A percentile compares a stretch with the other conserved stretches of the same genome.
These are phyloP conservation scores for Hyaloscypha hepaticicola DNA, from an alignment of 495 filamentous ascomycete genomes.

Conservation along the genomic window DNA sequence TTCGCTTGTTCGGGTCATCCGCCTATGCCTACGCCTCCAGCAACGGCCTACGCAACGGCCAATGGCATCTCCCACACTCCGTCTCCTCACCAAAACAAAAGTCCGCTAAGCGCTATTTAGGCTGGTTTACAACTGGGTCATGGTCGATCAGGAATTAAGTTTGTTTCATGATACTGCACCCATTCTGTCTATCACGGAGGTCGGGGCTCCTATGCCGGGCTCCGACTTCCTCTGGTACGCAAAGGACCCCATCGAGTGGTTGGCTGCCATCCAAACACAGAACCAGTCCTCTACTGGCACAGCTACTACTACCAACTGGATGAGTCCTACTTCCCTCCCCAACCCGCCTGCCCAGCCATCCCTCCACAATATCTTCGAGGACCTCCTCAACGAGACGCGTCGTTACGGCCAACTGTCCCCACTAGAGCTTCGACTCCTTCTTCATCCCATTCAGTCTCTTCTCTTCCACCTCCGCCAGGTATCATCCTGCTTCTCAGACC, in stretches of 20 bases:
- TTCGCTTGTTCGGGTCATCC: not conserved
- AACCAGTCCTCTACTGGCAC: constrained; percentile 39
- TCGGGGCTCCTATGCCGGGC: constrained; percentile 56
- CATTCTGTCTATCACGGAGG: constrained; percentile 56
- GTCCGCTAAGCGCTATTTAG: constrained; percentile 36
- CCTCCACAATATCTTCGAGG: constrained; percentile 56
- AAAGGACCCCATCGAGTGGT: constrained; percentile 45
- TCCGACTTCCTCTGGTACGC: constrained; percentile 43
- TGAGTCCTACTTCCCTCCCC: constrained; percentile 34
- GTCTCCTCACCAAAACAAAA: constrained; percentile 5
- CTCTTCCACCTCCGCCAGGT: constrained; percentile 49
- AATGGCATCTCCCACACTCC: not conserved
- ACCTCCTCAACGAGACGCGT: constrained; percentile 44
- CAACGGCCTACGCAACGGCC: not conserved
- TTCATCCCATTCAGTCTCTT: constrained; percentile 52
- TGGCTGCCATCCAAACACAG: constrained; percentile 47
- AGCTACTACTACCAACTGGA: not conserved
- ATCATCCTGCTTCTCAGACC: constrained; percentile 46
- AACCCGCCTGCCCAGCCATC: constrained; percentile 47
- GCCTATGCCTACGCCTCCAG: not conserved
- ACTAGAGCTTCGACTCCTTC: constrained; percentile 48
- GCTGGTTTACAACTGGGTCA: constrained; percentile 63
- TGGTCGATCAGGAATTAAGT: constrained; percentile 64
- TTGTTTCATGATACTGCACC: constrained; percentile 61
- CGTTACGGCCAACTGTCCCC: constrained; percentile 40